These are phyloP conservation scores for Rhodofomes roseus DNA, from an alignment of 1,284 basidiomycete genomes.

Conservation along the genomic window DNA sequence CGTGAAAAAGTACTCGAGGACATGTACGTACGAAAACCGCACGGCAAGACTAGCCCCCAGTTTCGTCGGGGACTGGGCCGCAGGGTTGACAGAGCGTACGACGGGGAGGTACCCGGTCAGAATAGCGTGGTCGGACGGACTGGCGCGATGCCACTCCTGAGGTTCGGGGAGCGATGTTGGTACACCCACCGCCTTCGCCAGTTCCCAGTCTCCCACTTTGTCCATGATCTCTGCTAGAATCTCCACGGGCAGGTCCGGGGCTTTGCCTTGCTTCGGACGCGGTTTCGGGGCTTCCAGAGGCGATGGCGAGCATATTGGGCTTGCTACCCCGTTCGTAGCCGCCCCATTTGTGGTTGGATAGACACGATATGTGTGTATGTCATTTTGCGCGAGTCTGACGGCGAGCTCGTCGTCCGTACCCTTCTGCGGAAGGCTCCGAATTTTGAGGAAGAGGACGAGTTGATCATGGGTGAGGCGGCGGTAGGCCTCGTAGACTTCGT, in stretches of 20 bases:
- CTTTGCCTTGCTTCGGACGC: slow-evolving; percentile 28
- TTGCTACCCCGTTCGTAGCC: slow-evolving; percentile 4
- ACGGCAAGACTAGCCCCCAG: slow-evolving; percentile 63
- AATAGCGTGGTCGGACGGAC: slow-evolving; percentile 63
- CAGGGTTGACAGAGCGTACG: slow-evolving; percentile 55
- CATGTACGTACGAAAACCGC: slow-evolving; percentile 70
- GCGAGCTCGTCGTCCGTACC: slow-evolving; percentile 62
- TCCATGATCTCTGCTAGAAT: slow-evolving; percentile 74
- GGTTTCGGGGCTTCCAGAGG: slow-evolving; percentile 13
- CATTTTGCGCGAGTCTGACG: slow-evolving; percentile 64
- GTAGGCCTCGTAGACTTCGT: slow-evolving; percentile 63
- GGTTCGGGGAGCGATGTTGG: slow-evolving; percentile 66
- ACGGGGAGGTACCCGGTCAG: slow-evolving; percentile 57
- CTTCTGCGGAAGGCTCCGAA: slow-evolving; percentile 58
- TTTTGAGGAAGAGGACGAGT: slow-evolving; percentile 68
- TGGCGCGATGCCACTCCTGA: slow-evolving; percentile 66
- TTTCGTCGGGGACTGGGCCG: slow-evolving; percentile 55
- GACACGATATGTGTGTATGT: slow-evolving; percentile 67
- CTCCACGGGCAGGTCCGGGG: slow-evolving; percentile 68
- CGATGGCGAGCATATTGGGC: background rate
- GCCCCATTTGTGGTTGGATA: slow-evolving; percentile 29
- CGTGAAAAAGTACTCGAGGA: slow-evolving; percentile 67
- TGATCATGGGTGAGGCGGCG: slow-evolving; percentile 60
- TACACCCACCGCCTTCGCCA: slow-evolving; percentile 69
- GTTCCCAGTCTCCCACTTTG: slow-evolving; percentile 76